These are phyloP conservation scores for Irpex sp. DNA, from an alignment of 1,284 basidiomycete species.

Conservation along the genomic window DNA sequence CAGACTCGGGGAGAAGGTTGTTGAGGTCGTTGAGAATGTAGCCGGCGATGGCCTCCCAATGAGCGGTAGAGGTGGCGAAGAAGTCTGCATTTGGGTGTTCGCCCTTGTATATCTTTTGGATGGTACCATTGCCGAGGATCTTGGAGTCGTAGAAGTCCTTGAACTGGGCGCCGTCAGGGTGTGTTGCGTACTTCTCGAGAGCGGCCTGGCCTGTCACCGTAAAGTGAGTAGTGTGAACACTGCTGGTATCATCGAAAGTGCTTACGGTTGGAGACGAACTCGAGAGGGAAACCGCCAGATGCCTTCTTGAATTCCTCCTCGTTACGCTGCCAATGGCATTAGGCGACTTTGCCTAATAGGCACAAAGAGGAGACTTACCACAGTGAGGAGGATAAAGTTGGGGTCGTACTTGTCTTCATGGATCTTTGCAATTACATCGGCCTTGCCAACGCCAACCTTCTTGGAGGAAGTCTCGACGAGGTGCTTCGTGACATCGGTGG, in stretches of 20 bases:
- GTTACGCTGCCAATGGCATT: slow-evolving; percentile 33
- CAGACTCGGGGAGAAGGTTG: slow-evolving; percentile 35
- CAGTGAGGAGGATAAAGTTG: slow-evolving; percentile 48
- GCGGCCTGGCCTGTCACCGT: slow-evolving; percentile 34
- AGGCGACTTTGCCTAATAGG: not conserved
- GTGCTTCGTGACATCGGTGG: slow-evolving; percentile 44
- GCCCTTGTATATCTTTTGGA: slow-evolving; percentile 43
- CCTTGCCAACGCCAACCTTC: slow-evolving; percentile 32
- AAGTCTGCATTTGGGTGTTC: slow-evolving; percentile 37
- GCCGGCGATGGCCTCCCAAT: slow-evolving; percentile 30
- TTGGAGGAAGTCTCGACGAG: slow-evolving; percentile 42
- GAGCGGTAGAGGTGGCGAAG: slow-evolving; percentile 35
- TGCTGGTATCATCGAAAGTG: slow-evolving; percentile 13
- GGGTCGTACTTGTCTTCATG: slow-evolving; percentile 58
- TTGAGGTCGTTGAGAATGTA: slow-evolving; percentile 42
- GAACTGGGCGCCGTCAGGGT: slow-evolving; percentile 40
- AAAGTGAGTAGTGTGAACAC: not conserved
- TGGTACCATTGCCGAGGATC: slow-evolving; percentile 40
- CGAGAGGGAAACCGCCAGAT: slow-evolving; percentile 30
- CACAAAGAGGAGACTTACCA: slow-evolving; percentile 31
- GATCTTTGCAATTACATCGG: slow-evolving; percentile 39
- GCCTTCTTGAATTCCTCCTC: slow-evolving; percentile 51
- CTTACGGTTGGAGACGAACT: slow-evolving; percentile 45
- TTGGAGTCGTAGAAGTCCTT: slow-evolving; percentile 52
- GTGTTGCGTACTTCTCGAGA: slow-evolving; percentile 38